phyloP scores from a whole-genome alignment of 257 asterid species.

The Solanum chmielewskii region DNA sequence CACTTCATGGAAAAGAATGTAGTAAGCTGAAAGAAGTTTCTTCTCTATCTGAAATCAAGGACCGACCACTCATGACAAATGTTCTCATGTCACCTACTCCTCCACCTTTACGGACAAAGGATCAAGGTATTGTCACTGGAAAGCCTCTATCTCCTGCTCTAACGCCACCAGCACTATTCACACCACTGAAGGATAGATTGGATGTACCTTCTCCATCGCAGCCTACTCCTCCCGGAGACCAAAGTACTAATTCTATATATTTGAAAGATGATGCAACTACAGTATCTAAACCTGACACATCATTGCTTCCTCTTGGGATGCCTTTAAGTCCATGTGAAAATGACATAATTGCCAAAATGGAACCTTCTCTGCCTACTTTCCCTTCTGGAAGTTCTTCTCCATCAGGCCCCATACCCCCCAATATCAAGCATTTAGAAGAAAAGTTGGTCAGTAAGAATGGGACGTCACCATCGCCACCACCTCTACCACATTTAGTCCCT shows the following conservation, averaged over 20 bases:
- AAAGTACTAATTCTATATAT: background rate
- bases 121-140: slow-evolving; percentile 10
- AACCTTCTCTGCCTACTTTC: slow-evolving; percentile 4
- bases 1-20: slow-evolving; percentile 8
- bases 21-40: slow-evolving; percentile 3
- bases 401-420: background rate
- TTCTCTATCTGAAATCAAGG: slow-evolving; percentile 17
- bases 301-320: background rate
- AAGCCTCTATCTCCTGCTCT: slow-evolving; percentile 9
- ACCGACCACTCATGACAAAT: slow-evolving; percentile 7
- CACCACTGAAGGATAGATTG: slow-evolving; percentile 26
- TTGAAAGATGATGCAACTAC: background rate
- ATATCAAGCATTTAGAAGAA: background rate
- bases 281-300: background rate
- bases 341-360: background rate
- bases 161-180: slow-evolving; percentile 7
- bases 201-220: slow-evolving; percentile 6
- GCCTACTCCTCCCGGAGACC: background rate
- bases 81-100: slow-evolving; percentile 12
- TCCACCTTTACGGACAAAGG: slow-evolving; percentile 17
- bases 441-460: background rate
- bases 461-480: slow-evolving; percentile 1
- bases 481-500: background rate
- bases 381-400: background rate
- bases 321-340: background rate